phyloP scores from a whole-genome alignment of 2,329 filamentous ascomycete species.

The Phaeosphaeria sp. region DNA sequence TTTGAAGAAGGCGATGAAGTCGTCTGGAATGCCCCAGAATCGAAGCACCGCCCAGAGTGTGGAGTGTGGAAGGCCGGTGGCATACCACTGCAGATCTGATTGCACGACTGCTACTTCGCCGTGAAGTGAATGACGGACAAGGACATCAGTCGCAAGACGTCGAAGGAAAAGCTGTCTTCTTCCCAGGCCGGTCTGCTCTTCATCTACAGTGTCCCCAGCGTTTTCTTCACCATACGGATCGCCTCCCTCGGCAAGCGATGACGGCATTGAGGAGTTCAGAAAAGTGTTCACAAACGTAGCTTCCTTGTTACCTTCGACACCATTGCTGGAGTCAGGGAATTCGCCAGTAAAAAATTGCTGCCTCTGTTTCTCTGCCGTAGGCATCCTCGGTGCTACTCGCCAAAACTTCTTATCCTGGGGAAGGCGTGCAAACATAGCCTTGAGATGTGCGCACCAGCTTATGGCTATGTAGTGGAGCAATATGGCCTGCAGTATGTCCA shows the following conservation, averaged over 20 bases:
- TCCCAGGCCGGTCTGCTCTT: constrained; percentile 28
- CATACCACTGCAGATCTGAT: constrained; percentile 59
- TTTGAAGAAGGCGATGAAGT: constrained; percentile 38
- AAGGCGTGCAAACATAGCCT: constrained; percentile 44
- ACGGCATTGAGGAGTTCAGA: constrained; percentile 61
- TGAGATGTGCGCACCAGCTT: constrained; percentile 59
- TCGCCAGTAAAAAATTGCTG: constrained; percentile 4
- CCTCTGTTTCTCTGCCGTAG: constrained; percentile 6
- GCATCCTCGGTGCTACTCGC: constrained; percentile 56
- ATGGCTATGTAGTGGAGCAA: constrained; percentile 63
- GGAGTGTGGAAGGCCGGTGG: constrained; percentile 33
- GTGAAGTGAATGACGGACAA: constrained; percentile 57
- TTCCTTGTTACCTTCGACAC: not conserved
- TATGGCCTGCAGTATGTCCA: constrained; percentile 64
- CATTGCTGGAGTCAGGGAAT: not conserved
- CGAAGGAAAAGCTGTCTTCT: constrained; percentile 66
- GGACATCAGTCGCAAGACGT: constrained; percentile 62
- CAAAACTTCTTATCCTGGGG: constrained; percentile 34
- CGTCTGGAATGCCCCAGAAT: constrained; percentile 32
- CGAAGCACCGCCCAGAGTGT: constrained; percentile 36
- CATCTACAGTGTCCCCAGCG: constrained; percentile 48
- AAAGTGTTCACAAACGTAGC: constrained; percentile 55
- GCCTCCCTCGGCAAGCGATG: not conserved
- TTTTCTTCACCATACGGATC: constrained; percentile 46
- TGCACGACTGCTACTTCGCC: constrained; percentile 62